Evolutionary conservation across 371 early-diverging fungal species (phyloP).

Genomic region (Mucor mucedo): DNA sequence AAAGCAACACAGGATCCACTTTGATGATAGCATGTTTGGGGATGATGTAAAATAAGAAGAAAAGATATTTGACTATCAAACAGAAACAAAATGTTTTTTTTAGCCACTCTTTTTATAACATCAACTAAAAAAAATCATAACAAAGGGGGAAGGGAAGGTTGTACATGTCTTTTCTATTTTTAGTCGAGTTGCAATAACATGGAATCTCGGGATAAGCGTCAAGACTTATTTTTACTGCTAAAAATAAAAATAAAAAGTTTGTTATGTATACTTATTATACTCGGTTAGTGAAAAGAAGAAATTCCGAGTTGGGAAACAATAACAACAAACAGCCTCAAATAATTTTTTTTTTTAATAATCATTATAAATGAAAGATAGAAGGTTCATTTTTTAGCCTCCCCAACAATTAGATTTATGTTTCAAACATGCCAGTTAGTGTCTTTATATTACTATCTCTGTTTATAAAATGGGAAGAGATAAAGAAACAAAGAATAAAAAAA

Average conservation of each 20-base stretch:
- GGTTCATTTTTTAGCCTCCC: background rate
- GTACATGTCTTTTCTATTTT: conserved; percentile 16
- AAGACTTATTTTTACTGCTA: background rate
- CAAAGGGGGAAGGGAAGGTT: background rate
- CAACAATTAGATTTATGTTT: background rate
- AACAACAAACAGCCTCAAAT: conserved; percentile 8
- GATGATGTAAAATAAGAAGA: too few relatives aligned
- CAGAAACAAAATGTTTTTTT: background rate
- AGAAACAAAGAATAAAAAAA: too few relatives aligned
- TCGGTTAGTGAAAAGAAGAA: conserved; percentile 14
- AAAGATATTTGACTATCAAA: background rate
- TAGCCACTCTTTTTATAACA: background rate
- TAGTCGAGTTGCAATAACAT: conserved; percentile 1
- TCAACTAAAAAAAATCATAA: background rate
- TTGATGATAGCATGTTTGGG: background rate
- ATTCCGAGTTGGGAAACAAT: conserved; percentile 21
- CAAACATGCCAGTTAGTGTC: background rate
- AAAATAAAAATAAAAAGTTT: background rate
- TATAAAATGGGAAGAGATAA: too few relatives aligned
- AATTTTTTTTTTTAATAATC: conserved; percentile 16
- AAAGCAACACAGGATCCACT: conserved; percentile 2
- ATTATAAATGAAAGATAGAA: conserved; percentile 3
- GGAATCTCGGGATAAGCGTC: conserved; percentile 14
- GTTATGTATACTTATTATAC: background rate
- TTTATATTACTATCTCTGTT: too few relatives aligned